These are phyloP conservation scores for Penstemon newberryi DNA, from an alignment of 257 asterid genomes.

Conservation along the genomic window DNA sequence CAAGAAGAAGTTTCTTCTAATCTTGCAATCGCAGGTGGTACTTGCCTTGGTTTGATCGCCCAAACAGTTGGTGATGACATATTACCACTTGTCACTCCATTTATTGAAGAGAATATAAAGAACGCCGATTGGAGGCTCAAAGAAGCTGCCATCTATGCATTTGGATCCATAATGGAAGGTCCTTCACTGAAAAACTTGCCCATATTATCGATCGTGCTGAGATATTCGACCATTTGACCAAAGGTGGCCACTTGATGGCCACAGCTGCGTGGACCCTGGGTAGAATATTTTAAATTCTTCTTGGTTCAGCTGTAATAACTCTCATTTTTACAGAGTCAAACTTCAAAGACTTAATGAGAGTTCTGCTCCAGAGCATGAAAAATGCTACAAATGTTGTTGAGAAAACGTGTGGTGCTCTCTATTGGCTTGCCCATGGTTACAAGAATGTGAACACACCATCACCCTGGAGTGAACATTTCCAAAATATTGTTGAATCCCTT, in stretches of 20 bases:
- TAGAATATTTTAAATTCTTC: slow-evolving; percentile 76
- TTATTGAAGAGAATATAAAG: slow-evolving; percentile 61
- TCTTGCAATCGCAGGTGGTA: slow-evolving; percentile 87
- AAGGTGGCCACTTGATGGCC: slow-evolving; percentile 76
- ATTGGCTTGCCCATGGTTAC: slow-evolving; percentile 73
- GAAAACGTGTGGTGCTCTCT: slow-evolving; percentile 86
- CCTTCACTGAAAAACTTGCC: slow-evolving; percentile 67
- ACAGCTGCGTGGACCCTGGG: slow-evolving; percentile 86
- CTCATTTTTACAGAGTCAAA: slow-evolving; percentile 70
- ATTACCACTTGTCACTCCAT: slow-evolving; percentile 74
- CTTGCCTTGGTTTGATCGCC: slow-evolving; percentile 82
- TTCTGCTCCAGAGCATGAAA: slow-evolving; percentile 83
- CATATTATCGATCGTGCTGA: slow-evolving; percentile 64
- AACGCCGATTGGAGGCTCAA: slow-evolving; percentile 74
- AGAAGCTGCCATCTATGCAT: slow-evolving; percentile 77
- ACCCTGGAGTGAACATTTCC: slow-evolving; percentile 73
- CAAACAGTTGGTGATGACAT: slow-evolving; percentile 81
- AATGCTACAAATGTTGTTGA: slow-evolving; percentile 85
- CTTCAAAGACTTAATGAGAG: slow-evolving; percentile 64
- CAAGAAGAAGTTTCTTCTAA: slow-evolving; percentile 88
- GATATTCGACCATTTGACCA: slow-evolving; percentile 62
- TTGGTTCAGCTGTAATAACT: slow-evolving; percentile 58
- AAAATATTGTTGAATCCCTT: slow-evolving; percentile 72
- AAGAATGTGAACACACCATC: slow-evolving; percentile 69
- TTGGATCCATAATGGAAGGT: slow-evolving; percentile 83